Evolutionary conservation across 352 stramenopile genomes (phyloP).

Genomic region (Globisporangium megalacanthum): DNA sequence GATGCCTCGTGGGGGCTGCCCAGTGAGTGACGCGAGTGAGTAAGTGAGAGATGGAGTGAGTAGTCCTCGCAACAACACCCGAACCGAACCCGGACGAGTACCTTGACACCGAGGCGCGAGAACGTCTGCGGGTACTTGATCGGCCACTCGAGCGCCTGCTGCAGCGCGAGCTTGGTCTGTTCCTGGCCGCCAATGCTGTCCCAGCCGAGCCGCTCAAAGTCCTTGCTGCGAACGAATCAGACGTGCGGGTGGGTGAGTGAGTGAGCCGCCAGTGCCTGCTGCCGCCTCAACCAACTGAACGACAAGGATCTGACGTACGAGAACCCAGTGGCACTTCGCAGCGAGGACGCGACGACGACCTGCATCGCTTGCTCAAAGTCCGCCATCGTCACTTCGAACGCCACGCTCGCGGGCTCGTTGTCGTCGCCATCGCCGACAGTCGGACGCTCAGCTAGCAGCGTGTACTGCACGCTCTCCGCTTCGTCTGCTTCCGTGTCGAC

Average conservation of each 20-base stretch:
- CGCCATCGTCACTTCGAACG: slow-evolving; percentile 52
- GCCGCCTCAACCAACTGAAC: background rate
- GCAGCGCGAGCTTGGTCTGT: slow-evolving; percentile 63
- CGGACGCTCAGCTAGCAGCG: background rate
- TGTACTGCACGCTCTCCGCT: background rate
- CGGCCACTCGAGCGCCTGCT: slow-evolving; percentile 88
- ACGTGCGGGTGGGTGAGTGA: no score
- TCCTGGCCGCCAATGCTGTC: slow-evolving; percentile 71
- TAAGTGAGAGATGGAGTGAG: background rate
- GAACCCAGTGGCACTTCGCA: slow-evolving; percentile 54
- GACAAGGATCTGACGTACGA: slow-evolving; percentile 25
- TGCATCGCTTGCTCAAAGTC: slow-evolving; percentile 80
- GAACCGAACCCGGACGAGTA: slow-evolving; percentile 2
- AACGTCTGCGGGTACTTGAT: slow-evolving; percentile 76
- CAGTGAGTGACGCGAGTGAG: no score
- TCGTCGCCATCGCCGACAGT: background rate
- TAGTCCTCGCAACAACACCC: no score
- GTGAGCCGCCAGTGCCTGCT: background rate
- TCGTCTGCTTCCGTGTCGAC: background rate
- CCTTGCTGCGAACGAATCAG: slow-evolving; percentile 26
- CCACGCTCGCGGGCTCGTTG: background rate
- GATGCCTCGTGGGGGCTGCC: slow-evolving; percentile 62
- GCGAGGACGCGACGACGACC: slow-evolving; percentile 52
- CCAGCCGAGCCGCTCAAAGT: slow-evolving; percentile 59
- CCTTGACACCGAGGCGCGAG: slow-evolving; percentile 53